Percentiles rank a stretch among this genome's conserved stretches.
phyloP scores from a whole-genome alignment of 1,284 basidiomycete species.

The Porodaedalea pini region DNA sequence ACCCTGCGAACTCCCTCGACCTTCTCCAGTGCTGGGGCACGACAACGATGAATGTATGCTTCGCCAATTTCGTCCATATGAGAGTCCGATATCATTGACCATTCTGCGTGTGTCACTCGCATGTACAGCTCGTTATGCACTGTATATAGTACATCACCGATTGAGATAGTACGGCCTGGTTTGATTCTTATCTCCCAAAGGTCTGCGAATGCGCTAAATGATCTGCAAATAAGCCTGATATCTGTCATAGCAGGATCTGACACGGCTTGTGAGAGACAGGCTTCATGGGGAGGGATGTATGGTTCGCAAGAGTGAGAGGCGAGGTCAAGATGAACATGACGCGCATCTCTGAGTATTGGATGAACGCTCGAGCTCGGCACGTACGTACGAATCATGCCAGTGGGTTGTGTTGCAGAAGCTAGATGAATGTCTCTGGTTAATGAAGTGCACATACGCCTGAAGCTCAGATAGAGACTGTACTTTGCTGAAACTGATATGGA shows the following conservation, averaged over 20 bases:
- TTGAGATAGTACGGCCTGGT: slow-evolving; percentile 6
- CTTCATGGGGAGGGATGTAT: slow-evolving; percentile 5
- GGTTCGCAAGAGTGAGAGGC: slow-evolving; percentile 7
- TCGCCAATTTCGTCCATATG: slow-evolving; percentile 1
- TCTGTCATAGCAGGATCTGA: background rate
- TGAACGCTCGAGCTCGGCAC: slow-evolving; percentile 3
- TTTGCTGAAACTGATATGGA: slow-evolving; percentile 14
- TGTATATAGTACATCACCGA: slow-evolving; percentile 8
- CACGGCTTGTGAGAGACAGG: slow-evolving; percentile 11
- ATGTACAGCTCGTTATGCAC: slow-evolving; percentile 7
- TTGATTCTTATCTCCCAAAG: slow-evolving; percentile 10
- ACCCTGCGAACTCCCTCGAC: slow-evolving; percentile 16
- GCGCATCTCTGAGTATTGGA: slow-evolving; percentile 6
- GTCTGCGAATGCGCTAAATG: slow-evolving; percentile 3
- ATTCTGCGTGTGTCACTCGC: slow-evolving; percentile 16
- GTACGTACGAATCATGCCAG: slow-evolving; percentile 3
- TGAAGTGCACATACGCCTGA: background rate
- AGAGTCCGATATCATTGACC: slow-evolving; percentile 4
- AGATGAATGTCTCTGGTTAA: too few species aligned
- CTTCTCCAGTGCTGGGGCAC: slow-evolving; percentile 8
- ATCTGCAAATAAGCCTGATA: slow-evolving; percentile 7
- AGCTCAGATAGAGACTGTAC: background rate
- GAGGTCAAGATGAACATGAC: slow-evolving; percentile 9
- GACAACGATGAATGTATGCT: slow-evolving; percentile 13
- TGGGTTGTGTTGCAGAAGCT: background rate